These are phyloP conservation scores for Cadophora malorum DNA, from an alignment of 2,329 filamentous ascomycete species.

Conservation along the genomic window DNA sequence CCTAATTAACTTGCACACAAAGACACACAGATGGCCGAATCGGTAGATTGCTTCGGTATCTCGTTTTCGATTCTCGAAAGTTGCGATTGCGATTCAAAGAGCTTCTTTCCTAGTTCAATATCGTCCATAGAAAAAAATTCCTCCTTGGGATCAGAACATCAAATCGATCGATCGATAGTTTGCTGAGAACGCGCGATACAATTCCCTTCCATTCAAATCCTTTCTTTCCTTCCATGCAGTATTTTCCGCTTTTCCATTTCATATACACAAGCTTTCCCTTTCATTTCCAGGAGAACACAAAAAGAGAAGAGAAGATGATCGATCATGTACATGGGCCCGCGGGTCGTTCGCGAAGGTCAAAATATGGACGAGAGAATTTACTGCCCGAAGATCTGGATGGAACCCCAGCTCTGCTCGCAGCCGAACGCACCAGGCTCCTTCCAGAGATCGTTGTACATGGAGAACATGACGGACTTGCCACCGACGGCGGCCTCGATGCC, in stretches of 20 bases:
- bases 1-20: neutral
- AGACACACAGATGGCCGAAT: neutral
- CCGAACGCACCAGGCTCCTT: constrained; percentile 72
- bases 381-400: constrained; percentile 37
- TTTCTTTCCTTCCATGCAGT: neutral
- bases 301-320: neutral
- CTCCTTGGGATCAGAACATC: neutral
- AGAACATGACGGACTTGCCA: constrained; percentile 79
- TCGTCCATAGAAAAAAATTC: constrained; percentile 7
- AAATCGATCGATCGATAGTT: neutral
- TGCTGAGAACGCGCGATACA: neutral
- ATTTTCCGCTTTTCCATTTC: constrained; percentile 8
- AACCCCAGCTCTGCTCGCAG: constrained; percentile 84
- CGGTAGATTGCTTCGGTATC: neutral
- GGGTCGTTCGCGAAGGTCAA: neutral
- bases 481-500: constrained; percentile 72
- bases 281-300: constrained; percentile 5
- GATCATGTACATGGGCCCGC: neutral
- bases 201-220: neutral
- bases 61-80: neutral
- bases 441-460: constrained; percentile 80
- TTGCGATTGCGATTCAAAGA: neutral
- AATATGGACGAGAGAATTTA: neutral
- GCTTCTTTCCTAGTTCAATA: constrained; percentile 7
- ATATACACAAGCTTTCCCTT: constrained; percentile 18